These are phyloP conservation scores for Rhodocollybia butyracea DNA, from an alignment of 768 basidiomycete species.

Conservation along the genomic window DNA sequence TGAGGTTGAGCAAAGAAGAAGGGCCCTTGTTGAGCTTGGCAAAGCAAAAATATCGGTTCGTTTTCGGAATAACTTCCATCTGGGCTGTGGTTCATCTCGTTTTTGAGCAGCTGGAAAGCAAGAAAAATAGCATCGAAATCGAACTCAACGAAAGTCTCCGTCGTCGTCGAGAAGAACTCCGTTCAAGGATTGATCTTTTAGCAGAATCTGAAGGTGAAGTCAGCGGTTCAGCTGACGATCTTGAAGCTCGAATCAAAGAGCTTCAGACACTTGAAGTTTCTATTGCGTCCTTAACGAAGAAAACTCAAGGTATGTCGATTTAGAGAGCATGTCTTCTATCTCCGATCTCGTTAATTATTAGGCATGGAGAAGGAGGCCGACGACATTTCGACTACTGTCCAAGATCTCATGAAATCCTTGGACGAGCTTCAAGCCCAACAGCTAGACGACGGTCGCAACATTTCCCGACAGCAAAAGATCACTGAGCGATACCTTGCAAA, in stretches of 20 bases:
- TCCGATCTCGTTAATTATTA: conserved; percentile 21
- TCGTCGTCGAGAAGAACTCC: conserved; percentile 76
- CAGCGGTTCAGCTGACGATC: conserved; percentile 56
- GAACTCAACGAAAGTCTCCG: conserved; percentile 89
- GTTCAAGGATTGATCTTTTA: conserved; percentile 70
- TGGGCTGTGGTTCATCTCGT: conserved; percentile 5
- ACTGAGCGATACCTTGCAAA: conserved; percentile 94
- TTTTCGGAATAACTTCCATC: not conserved
- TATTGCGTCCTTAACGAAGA: conserved; percentile 62
- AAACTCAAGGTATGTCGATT: conserved; percentile 57
- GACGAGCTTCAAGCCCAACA: conserved; percentile 83
- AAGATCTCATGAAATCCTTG: conserved; percentile 59
- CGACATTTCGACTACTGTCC: conserved; percentile 54
- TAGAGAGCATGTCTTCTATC: not conserved
- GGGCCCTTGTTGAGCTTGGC: conserved; percentile 63
- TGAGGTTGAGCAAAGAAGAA: conserved; percentile 74
- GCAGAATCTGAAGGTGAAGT: conserved; percentile 57
- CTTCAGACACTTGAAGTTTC: conserved; percentile 62
- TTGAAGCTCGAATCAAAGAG: conserved; percentile 69
- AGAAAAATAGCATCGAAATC: conserved; percentile 83
- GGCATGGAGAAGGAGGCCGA: conserved; percentile 76
- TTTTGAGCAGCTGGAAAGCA: conserved; percentile 57
- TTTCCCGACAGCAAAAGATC: conserved; percentile 91
- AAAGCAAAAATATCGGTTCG: conserved; percentile 70
- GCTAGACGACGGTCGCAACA: conserved; percentile 78